Percentiles rank a stretch among this genome's conserved stretches.
Evolutionary conservation across 1,139 yeast species (phyloP).

Genomic region (Hyphopichia wangnamkhiaoensis): DNA sequence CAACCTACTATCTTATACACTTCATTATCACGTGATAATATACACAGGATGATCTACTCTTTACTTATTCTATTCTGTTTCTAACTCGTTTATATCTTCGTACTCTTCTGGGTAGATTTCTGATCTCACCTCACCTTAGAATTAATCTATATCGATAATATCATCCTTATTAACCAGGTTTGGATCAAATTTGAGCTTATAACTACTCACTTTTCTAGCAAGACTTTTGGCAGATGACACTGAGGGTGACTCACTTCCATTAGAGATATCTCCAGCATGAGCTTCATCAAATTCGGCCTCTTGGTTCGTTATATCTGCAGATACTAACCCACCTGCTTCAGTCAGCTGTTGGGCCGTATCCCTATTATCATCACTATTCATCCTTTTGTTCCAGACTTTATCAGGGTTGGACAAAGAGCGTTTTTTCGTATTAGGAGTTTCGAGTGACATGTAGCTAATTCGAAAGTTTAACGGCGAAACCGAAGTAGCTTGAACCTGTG

Average conservation of each 20-base stretch:
- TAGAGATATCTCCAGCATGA: background rate
- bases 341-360: background rate
- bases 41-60: too few relatives aligned
- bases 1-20: too few relatives aligned
- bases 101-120: background rate
- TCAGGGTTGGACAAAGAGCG: conserved; percentile 3
- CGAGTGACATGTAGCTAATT: conserved; percentile 8
- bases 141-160: conserved; percentile 4
- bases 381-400: conserved; percentile 11
- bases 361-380: conserved; percentile 5
- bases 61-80: too few relatives aligned
- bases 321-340: background rate
- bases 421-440: conserved; percentile 6
- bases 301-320: background rate
- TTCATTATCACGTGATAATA: too few relatives aligned
- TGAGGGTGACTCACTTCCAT: background rate
- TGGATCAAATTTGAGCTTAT: conserved; percentile 5
- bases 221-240: background rate
- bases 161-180: conserved; percentile 6
- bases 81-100: too few relatives aligned
- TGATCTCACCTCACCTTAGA: background rate
- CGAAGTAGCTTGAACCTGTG: background rate
- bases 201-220: background rate
- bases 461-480: conserved; percentile 8
- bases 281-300: background rate